Base-by-base conservation (phyloP, 176 grass and related monocot species). In the Aegilops bicornis region DNA sequence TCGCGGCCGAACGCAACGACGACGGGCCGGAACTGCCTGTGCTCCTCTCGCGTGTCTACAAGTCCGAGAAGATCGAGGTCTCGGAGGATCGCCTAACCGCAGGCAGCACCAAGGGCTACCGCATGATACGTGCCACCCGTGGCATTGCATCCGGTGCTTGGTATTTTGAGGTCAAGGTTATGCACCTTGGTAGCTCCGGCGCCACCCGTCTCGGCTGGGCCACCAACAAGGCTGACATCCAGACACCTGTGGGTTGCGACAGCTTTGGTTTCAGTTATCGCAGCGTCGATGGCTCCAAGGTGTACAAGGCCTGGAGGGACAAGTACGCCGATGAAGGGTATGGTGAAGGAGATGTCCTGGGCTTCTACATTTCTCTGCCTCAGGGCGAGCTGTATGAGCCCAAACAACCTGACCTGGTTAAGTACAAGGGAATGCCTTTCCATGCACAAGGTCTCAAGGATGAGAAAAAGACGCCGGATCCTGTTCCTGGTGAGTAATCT, bases 201-300 rank as follows among this genome's bases (percentile, higher is more conserved):
- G 93, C 92, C 82, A 91, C 96, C 25, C 87, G 96, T 13, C 90
- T 98, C 15, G 96, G 96, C 2, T 96, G 96, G 96, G 92, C 91
- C 7, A 98, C 91, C 52, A 92, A 94, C 63, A 95, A 78, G 69
- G 91, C 93, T n/a, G 96, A 95, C 88, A 90, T 98, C 45, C 93
- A 94, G 83, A 92, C 96, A 2, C 96, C 93, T 8, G 96, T 95
- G 1, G 96, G 96, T 2, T 91, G 87, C 13, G 96, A 98, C 14
- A 83, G 79, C 8, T 89, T 89, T 84, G 91, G 96, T 65, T 98
- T 89, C 20, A 94, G 90, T 12, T 95, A 94, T 59, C 92, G 91
- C 47, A 92, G 94, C 45, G 82, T 98, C 3, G 93, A 98, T 88
- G 96, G 96, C 48, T 70, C 79, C 27, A 98, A 94, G 93, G 83